Evolutionary conservation across 331 rosid species (phyloP), one percentile per base, ranked within the genome.

Genomic region (Cydonia oblonga): DNA sequence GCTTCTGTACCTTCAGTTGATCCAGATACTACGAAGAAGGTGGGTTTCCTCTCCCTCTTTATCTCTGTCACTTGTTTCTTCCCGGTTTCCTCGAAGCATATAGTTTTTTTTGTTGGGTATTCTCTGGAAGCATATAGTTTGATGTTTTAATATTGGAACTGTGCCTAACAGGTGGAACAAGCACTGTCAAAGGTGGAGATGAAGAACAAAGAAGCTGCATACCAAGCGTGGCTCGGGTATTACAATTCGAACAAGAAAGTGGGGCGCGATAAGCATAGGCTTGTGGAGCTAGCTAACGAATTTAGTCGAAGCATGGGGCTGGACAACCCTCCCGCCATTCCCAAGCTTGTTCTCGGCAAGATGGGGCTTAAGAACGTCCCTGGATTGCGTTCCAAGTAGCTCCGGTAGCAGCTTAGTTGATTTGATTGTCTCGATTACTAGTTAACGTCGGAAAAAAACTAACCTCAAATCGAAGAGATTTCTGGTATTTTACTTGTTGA

Each of bases 151-250:
- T 22, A 10, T 60, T 71, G 66, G 40, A 29, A 63, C 4, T 6
- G 26, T 62, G 62, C 62, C 46, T 29, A 73, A 64, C 89, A 95
- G 99, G 96, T 95, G 70, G 87, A 88, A 69, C 89, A 77, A 42
- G 96, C 89, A 29, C 72, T 95, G 22, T 81, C 89, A 28, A 78
- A 81, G 1, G 96, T 90, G 10, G 93, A 87, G 73, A 91, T 81
- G 93, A 87, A 89, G 93, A 84, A 74, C 78, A 95, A 95, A 81
- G 99, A 87, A 82, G 84, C 89, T 54, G 99, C 97, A 19, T 95
- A 95, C 86, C 97, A 91, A 52, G 87, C 99, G 9, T 95, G 97
- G 99, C 97, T 95, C 61, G 99, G 97, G 63, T 95, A 91, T 81
- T 95, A 95, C 75, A 91, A 91, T 78, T 88, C 96, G 5, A 81